A percentile compares a stretch with the other conserved stretches of the same genome.
Conservation (phyloP, 1,284 basidiomycete species). For the Cystobasidiaceae sp. region DNA sequence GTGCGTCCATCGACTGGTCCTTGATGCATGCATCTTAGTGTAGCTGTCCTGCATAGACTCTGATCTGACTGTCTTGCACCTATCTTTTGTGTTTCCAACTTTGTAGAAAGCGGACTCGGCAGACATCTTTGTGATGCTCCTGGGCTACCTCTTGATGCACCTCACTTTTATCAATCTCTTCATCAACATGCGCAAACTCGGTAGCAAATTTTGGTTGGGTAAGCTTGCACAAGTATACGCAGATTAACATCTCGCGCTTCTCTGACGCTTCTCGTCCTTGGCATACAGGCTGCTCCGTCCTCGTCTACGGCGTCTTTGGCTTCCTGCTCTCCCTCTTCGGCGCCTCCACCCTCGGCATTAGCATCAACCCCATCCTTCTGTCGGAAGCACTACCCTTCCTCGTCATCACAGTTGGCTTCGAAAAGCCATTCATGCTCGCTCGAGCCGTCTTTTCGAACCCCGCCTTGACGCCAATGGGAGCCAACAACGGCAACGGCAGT, state of each 20-base stretch:
- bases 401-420: slow-evolving; percentile 95
- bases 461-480: slow-evolving; percentile 56
- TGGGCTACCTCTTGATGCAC: slow-evolving; percentile 95
- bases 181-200: slow-evolving; percentile 75
- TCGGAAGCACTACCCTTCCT: slow-evolving; percentile 96
- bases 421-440: slow-evolving; percentile 90
- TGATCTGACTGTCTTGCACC: not conserved
- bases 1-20: no score
- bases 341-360: slow-evolving; percentile 75
- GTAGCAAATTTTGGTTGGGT: slow-evolving; percentile 80
- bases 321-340: slow-evolving; percentile 84
- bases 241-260: no score
- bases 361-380: slow-evolving; percentile 84
- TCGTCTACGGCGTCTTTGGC: slow-evolving; percentile 78
- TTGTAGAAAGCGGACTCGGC: slow-evolving; percentile 93
- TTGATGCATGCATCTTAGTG: no score
- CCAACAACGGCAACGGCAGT: slow-evolving; percentile 13
- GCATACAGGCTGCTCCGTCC: slow-evolving; percentile 70
- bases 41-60: not conserved
- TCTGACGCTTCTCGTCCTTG: no score
- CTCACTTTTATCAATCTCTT: slow-evolving; percentile 86
- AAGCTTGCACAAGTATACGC: no score
- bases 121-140: slow-evolving; percentile 91
- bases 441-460: slow-evolving; percentile 84
- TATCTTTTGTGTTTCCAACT: not conserved